Evolutionary conservation across 2,329 filamentous ascomycete genomes (phyloP).

Genomic region (Alternaria alternata): DNA sequence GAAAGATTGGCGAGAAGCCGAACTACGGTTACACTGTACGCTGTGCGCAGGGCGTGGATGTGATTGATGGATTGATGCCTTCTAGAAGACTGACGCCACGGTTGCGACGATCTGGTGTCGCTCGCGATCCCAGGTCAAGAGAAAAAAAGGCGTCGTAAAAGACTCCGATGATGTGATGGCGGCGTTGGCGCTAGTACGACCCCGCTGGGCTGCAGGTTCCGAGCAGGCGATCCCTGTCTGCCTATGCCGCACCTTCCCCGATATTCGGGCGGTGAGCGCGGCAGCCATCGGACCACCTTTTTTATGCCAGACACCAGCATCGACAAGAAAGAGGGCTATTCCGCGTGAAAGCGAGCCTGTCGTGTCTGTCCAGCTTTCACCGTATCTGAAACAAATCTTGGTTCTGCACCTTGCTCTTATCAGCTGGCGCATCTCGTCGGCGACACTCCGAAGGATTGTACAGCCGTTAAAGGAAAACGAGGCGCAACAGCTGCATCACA

Average conservation of each 20-base stretch:
- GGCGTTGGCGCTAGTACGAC: constrained; percentile 16
- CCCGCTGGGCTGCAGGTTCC: constrained; percentile 19
- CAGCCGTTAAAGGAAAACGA: constrained; percentile 8
- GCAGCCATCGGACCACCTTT: constrained; percentile 17
- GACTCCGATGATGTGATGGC: constrained; percentile 22
- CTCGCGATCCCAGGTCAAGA: not conserved
- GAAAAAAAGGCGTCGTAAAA: constrained; percentile 19
- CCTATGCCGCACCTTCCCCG: constrained; percentile 21
- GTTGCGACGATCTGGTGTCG: not conserved
- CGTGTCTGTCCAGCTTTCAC: no score
- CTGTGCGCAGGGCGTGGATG: not conserved
- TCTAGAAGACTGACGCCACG: no score
- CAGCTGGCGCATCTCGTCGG: not conserved
- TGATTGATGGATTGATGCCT: not conserved
- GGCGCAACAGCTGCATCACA: constrained; percentile 8
- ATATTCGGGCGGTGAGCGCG: constrained; percentile 25
- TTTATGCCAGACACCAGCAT: constrained; percentile 13
- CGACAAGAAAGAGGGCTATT: constrained; percentile 24
- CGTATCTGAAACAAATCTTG: not conserved
- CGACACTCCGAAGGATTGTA: not conserved
- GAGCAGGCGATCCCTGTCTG: constrained; percentile 19
- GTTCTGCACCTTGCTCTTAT: not conserved
- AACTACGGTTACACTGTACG: not conserved
- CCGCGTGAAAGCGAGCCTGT: constrained; percentile 15
- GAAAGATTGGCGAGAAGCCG: not conserved